Base-by-base conservation (phyloP, 73 alveolate genomes). In the Urostyla sp. region DNA sequence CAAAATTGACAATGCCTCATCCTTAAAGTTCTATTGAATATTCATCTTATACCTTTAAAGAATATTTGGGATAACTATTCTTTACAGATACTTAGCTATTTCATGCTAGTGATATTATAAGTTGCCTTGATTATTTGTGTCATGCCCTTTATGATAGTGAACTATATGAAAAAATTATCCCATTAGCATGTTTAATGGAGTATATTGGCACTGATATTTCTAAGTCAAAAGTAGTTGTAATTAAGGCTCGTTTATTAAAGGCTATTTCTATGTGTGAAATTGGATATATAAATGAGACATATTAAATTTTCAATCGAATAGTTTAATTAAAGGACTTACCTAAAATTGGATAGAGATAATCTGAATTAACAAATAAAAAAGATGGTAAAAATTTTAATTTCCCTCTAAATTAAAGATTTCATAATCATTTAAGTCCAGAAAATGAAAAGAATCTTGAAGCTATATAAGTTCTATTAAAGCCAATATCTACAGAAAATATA, bases 231-330 rank as follows among this genome's bases (percentile, higher is more conserved):
- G 94, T 93, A 59, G 87, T 88, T 75, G 89, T 96, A 52, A 89
- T 92, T 13, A 87, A 94, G 67, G 89, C 98, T 21, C 83, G 98
- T 57, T 72, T 90, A 6, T 55, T 94, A 60, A 92, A 94, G 87
- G 92, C 95, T 0, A 75, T 96, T 6, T 95, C 98, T 20, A 81
- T 94, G 15, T 82, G 93, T 5, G 95, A 90, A 55, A 84, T 96
- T 37, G 98, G 99, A 8, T 96, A 87, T 67, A 85, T 94, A 32
- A 92, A 91, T 69, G 97, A 96, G 83, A 95, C 98, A 8, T 81
- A 87, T 74, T 59, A 90, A 88, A 48, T 85, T 28, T 90, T 88
- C 78, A 72, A 81, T 56, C 82, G 91, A 85, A 72, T 95, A 24
- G 54, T 88, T 44, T 67, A 90, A 50, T 77, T 80, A 72, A 93